Evolutionary conservation across 2,329 filamentous ascomycete genomes (phyloP), one percentile per base, ranked within the genome.

Genomic region (Lachnellula cervina): DNA sequence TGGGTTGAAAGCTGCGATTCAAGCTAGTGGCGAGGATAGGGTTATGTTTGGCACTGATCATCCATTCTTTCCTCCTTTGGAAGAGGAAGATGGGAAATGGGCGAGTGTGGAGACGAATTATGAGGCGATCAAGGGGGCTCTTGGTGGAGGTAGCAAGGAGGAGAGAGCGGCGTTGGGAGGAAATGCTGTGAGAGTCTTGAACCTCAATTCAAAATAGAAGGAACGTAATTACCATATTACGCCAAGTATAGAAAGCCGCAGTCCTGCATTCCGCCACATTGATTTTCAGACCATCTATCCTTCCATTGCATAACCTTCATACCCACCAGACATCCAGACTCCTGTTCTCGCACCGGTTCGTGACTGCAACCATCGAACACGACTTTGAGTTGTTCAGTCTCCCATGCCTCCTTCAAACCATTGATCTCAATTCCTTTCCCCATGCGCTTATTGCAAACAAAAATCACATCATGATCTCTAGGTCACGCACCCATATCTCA

Each of bases 11-110:
- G 87, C 87, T 1, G 89, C 89, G 0, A 78, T 89, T 2, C 80
- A 84, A 21, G 86, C 86, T 0, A 80, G 80, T 57, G 87, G 88
- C 0, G 76, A 77, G 0, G 88, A 91, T 64, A 77, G 88, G 57
- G 72, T 93, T 50, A 81, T 93, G 76, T 93, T 93, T 72, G 89
- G 88, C 25, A 92, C 88, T 0, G 89, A 92, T 68, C 87, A 92
- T 69, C 89, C 89, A 0, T 92, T 93, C 74, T 93, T 93, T 71
- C 89, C 89, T n/a, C 88, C 88, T 0, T 71, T 91, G 17, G 79
- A 77, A 34, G 82, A 84, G 49, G 82, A 83, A 56, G 77, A 81
- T 60, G 80, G 77, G 38, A 79, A 85, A 64, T 90, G 87, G 87
- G 79, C 85, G 65, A 90, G 87, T 66, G 86, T 89, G 3, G 80